phyloP scores from a whole-genome alignment of 805 yeast species.

The Myxozyma udenii region DNA sequence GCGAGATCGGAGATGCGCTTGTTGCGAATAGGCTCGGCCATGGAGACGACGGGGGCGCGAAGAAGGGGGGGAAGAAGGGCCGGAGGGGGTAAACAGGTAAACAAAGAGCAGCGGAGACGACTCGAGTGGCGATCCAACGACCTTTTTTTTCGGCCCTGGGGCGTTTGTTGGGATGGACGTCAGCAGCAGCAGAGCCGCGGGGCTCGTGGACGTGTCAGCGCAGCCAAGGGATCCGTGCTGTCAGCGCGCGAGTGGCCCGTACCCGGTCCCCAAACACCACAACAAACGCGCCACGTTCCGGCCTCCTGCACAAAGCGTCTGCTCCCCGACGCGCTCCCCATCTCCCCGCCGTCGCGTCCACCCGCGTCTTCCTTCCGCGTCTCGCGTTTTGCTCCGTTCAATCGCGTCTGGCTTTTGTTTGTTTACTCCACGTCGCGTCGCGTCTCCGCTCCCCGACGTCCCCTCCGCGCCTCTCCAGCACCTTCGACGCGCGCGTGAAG shows the following conservation, averaged over 20 bases:
- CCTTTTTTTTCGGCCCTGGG: background rate
- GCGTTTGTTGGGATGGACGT: background rate
- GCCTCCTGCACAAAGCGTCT: no score
- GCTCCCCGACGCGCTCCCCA: constrained; percentile 8
- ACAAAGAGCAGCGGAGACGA: background rate
- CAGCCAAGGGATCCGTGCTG: background rate
- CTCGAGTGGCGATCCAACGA: background rate
- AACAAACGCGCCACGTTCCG: background rate
- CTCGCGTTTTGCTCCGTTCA: background rate
- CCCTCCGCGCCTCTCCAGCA: no score
- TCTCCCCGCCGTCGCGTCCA: background rate
- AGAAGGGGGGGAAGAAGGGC: background rate
- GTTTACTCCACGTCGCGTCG: no score
- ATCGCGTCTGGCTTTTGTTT: background rate
- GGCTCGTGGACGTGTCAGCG: constrained; percentile 7
- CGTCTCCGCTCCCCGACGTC: no score
- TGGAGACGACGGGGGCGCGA: constrained; percentile 33
- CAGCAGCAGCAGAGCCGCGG: constrained; percentile 5
- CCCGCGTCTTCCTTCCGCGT: background rate
- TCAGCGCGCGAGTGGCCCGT: background rate
- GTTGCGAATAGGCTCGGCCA: constrained; percentile 86
- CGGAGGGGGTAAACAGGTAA: no score
- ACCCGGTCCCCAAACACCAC: background rate
- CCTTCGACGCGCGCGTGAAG: no score
- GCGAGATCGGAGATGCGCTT: constrained; percentile 68